Evolutionary conservation across 2,329 filamentous ascomycete genomes (phyloP).

Genomic region (Alternaria gansuensis): DNA sequence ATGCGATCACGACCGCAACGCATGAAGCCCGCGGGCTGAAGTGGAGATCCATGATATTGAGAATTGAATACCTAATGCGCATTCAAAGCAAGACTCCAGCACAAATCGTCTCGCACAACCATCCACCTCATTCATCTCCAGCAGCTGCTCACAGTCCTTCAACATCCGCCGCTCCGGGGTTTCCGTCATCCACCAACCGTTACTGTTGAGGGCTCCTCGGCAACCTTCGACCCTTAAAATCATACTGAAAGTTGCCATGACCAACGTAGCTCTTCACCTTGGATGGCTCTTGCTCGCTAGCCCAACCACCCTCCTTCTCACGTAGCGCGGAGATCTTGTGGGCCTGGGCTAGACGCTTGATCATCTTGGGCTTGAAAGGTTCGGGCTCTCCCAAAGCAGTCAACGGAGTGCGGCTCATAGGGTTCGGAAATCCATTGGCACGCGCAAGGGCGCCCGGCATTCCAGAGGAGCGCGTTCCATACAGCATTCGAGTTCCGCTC

Average conservation of each 20-base stretch:
- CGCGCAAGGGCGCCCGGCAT: conserved; percentile 57
- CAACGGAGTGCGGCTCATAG: conserved; percentile 58
- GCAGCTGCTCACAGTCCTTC: background rate
- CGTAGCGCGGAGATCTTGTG: conserved; percentile 89
- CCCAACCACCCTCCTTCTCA: conserved; percentile 86
- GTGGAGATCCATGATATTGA: background rate
- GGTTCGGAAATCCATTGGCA: conserved; percentile 45
- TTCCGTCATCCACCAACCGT: background rate
- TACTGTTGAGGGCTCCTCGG: background rate
- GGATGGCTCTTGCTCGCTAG: no score
- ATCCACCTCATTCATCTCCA: background rate
- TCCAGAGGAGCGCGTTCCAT: conserved; percentile 52
- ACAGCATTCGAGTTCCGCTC: background rate
- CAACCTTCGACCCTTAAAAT: background rate
- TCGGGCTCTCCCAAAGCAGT: conserved; percentile 61
- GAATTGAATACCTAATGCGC: background rate
- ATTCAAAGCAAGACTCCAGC: background rate
- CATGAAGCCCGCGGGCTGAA: conserved; percentile 3
- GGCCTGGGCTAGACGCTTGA: conserved; percentile 90
- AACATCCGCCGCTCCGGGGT: background rate
- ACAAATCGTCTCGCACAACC: background rate
- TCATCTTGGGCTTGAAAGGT: conserved; percentile 86
- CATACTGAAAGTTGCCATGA: background rate
- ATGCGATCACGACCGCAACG: conserved; percentile 1
- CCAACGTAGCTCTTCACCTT: background rate